Base-by-base conservation (phyloP, 1,284 basidiomycete genomes). In the Butyriboletus appendiculatus region DNA sequence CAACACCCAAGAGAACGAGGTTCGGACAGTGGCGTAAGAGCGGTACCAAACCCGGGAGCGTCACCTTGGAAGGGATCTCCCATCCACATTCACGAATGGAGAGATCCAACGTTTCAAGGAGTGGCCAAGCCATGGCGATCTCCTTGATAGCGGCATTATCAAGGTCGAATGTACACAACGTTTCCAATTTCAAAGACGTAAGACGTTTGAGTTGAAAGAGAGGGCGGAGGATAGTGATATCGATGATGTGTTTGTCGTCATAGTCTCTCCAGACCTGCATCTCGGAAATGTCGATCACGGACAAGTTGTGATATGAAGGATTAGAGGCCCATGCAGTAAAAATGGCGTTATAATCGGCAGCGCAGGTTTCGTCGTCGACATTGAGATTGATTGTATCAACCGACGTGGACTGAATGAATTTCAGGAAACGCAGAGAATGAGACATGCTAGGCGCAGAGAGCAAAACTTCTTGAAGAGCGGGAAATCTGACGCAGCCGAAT, bases 341-440 rank as follows among this genome's bases (percentile, higher is more conserved):
- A 15, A 67, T 66, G 43, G 38, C 30, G 6, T 60, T 41, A 33
- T 69, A 66, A 47, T 64, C 63, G 15, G 58, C 49, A 44, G 67
- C 65, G 33, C 61, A 62, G 2, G 61, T 67, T 64, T 66, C 67
- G 48, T 66, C 65, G 46, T 66, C 66, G 43, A 66, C 44, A 32
- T 69, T 66, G 61, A 67, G 65, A 64, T 67, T 69, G 41, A 66
- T 69, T 59, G 65, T 67, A 64, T 67, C 65, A 56, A 69, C 53
- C 28, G 57, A 64, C 37, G 61, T 55, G 33, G 67, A 66, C 39
- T 62, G 56, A 35, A 69, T 53, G 56, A 67, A 62, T 51, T 67
- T 48, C 42, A 69, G 20, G 55, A 66, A 69, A 45, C 45, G 61
- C 15, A 64, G 57, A 37, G 56, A 55, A 33, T 55, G 48, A 16